These are phyloP conservation scores for Nemania diffusa DNA, from an alignment of 2,329 filamentous ascomycete species.

Conservation along the genomic window DNA sequence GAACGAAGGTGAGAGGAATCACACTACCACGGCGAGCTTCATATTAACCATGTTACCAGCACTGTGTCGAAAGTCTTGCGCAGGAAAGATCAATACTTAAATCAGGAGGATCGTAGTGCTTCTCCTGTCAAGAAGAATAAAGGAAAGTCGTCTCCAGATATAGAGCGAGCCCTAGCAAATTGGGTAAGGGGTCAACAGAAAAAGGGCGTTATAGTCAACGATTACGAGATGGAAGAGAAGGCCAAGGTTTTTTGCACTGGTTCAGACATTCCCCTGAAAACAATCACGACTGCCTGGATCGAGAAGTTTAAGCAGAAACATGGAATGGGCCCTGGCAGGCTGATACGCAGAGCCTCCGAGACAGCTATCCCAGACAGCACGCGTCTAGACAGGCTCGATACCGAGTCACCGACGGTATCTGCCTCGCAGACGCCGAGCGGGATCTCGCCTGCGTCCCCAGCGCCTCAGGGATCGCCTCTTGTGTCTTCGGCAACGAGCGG, in stretches of 20 bases:
- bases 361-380: constrained; percentile 77
- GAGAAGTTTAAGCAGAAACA: constrained; percentile 97
- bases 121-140: constrained; percentile 86
- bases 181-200: constrained; percentile 87
- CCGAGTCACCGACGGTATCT: constrained; percentile 64
- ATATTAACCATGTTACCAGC: constrained; percentile 62
- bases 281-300: constrained; percentile 81
- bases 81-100: constrained; percentile 93
- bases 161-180: constrained; percentile 88
- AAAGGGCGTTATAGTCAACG: constrained; percentile 77
- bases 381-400: constrained; percentile 64
- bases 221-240: constrained; percentile 86
- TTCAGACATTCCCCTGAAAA: constrained; percentile 76
- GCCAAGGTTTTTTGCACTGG: constrained; percentile 81
- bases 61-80: constrained; percentile 98
- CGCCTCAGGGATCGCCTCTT: constrained; percentile 71
- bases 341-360: constrained; percentile 69
- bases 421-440: constrained; percentile 71
- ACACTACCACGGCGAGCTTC: constrained; percentile 25
- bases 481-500: constrained; percentile 72
- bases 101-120: constrained; percentile 78
- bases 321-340: constrained; percentile 60
- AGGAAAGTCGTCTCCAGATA: constrained; percentile 83
- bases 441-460: constrained; percentile 79
- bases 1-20: constrained; percentile 84